Evolutionary conservation across 345 rosid genomes (phyloP).

Genomic region (Gossypium raimondii): DNA sequence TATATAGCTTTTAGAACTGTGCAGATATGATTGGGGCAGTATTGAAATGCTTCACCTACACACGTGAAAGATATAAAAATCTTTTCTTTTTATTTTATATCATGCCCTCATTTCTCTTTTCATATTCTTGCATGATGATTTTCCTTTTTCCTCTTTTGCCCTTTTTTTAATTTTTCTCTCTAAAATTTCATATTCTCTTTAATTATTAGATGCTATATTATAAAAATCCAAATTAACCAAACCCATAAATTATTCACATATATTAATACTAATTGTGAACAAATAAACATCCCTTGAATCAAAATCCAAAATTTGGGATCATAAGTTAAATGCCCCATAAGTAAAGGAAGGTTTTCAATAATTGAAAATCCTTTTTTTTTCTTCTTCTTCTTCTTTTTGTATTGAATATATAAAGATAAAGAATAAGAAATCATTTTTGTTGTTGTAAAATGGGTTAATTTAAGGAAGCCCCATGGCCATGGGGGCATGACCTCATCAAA

Average conservation of each 20-base stretch:
- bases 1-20: neutral
- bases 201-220: neutral
- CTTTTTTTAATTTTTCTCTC: neutral
- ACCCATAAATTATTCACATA: neutral
- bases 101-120: slow-evolving; percentile 4
- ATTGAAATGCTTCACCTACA: neutral
- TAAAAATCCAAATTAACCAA: neutral
- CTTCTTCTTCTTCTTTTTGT: too few relatives aligned
- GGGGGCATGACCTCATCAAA: neutral
- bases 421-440: neutral
- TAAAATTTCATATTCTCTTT: neutral
- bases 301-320: too few relatives aligned
- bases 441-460: neutral
- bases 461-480: neutral
- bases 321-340: too few relatives aligned
- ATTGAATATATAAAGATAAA: too few relatives aligned
- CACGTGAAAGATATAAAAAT: slow-evolving; percentile 15
- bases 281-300: too few relatives aligned
- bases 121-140: neutral
- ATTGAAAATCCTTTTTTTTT: too few relatives aligned
- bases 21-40: neutral
- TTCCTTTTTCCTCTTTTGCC: neutral
- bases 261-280: too few relatives aligned
- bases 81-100: neutral
- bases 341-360: too few relatives aligned